phyloP scores from a whole-genome alignment of 805 yeast genomes.

The Clavispora phyllophila region DNA sequence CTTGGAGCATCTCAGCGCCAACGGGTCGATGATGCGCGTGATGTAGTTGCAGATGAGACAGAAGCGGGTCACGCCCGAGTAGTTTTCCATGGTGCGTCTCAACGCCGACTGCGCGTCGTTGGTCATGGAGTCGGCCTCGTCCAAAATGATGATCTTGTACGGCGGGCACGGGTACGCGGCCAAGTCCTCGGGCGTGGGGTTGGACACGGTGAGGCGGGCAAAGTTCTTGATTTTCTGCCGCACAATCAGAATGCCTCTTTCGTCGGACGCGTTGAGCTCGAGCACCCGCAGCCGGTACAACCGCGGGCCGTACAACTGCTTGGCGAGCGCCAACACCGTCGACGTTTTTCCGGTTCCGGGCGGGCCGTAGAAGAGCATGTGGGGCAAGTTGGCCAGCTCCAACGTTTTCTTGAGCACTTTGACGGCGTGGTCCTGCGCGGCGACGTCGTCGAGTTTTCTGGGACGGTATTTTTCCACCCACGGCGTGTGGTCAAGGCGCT shows the following conservation, averaged over 20 bases:
- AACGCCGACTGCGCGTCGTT: slow-evolving; percentile 93
- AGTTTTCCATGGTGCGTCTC: slow-evolving; percentile 90
- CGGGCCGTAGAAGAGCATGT: slow-evolving; percentile 88
- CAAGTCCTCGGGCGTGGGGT: slow-evolving; percentile 65
- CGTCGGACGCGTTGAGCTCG: slow-evolving; percentile 87
- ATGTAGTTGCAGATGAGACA: slow-evolving; percentile 95
- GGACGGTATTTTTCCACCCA: slow-evolving; percentile 96
- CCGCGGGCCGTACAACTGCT: slow-evolving; percentile 68
- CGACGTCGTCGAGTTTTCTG: slow-evolving; percentile 73
- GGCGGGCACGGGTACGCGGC: slow-evolving; percentile 92
- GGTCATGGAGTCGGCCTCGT: slow-evolving; percentile 98
- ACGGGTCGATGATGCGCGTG: slow-evolving; percentile 92
- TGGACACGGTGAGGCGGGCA: slow-evolving; percentile 80
- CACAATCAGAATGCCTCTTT: slow-evolving; percentile 84
- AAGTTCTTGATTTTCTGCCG: slow-evolving; percentile 81
- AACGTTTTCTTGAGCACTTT: slow-evolving; percentile 75
- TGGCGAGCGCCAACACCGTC: slow-evolving; percentile 77
- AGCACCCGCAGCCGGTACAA: slow-evolving; percentile 66
- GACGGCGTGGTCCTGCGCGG: slow-evolving; percentile 90
- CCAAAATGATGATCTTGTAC: slow-evolving; percentile 84
- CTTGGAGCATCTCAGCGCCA: slow-evolving; percentile 94
- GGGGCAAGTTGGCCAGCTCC: slow-evolving; percentile 79
- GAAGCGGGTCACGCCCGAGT: slow-evolving; percentile 82
- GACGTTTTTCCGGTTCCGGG: slow-evolving; percentile 94
- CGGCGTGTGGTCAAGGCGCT: slow-evolving; percentile 55